Base-by-base conservation (phyloP, 805 yeast genomes). In the Kluyveromyces wickerhamii region DNA sequence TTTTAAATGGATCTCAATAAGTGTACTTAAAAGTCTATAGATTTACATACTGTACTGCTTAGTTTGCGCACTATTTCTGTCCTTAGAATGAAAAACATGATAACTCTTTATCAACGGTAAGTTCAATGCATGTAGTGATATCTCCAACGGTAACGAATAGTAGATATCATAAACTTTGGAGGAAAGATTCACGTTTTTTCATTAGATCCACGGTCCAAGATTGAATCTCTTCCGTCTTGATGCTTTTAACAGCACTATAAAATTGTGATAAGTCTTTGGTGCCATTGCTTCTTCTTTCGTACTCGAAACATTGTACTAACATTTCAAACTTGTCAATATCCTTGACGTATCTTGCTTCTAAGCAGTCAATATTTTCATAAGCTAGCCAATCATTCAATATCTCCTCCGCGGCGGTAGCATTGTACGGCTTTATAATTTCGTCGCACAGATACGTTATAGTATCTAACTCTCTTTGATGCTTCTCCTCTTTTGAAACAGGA, bases 311-410 rank as follows among this genome's bases (percentile, higher is more conserved):
- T 62, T 84, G 85, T 45, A 81, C 71, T 44, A 83, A 66, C 73
- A 87, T 73, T 60, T 87, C 96, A 52, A 74, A 82, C 66, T 89
- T 89, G 60, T 89, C 97, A 41, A 92, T 76, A 59, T 89, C 96
- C 62, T 89, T 89, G 43, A 89, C 96, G 46, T 85, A 84, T 36
- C 78, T 68, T 9, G 96, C 95, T 58, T 89, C 97, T 17, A 74
- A 56, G 27, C 79, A 74, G 45, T 85, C 68, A 47, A 84, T 80
- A 51, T 80, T 77, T 63, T 89, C 98, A 60, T 89, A 89, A 55
- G 86, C 95, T 37, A 78, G 61, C 95, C 96, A 89, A 41, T 77
- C 69, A 25, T 77, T 78, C 39, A 68, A 54, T 34, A 89, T 66
- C 45, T 82, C 87, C 21, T 60, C 45, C 9, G 92, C 78, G 23